Evolutionary conservation across 2,329 filamentous ascomycete species (phyloP).

Genomic region (Trichoderma sp.): DNA sequence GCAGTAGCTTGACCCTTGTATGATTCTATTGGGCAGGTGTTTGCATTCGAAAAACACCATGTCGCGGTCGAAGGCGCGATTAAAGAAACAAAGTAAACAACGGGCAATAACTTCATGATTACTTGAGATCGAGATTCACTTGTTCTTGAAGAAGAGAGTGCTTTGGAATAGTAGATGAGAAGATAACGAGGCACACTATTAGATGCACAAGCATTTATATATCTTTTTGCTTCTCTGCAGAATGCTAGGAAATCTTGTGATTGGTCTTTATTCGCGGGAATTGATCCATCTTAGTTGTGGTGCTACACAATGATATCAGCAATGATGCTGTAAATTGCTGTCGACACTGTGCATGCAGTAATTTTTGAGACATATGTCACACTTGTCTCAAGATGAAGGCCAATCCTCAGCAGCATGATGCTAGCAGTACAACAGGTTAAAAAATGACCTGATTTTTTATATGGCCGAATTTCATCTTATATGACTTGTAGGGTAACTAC

Average conservation of each 20-base stretch:
- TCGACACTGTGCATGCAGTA: neutral
- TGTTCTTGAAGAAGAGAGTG: neutral
- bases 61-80: neutral
- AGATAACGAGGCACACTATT: neutral
- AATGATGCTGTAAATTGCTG: neutral
- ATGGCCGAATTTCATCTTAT: neutral
- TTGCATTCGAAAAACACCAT: neutral
- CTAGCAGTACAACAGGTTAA: neutral
- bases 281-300: neutral
- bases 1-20: neutral
- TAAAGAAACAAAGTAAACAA: neutral
- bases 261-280: neutral
- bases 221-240: too few species aligned
- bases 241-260: neutral
- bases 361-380: neutral
- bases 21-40: neutral
- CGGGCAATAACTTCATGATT: neutral
- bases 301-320: neutral
- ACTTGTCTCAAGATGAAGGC: neutral
- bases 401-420: neutral
- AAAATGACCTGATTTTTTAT: neutral
- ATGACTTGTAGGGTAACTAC: neutral
- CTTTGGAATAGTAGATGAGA: neutral
- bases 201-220: neutral
- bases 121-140: neutral